phyloP scores from a whole-genome alignment of 2,329 filamentous ascomycete species.

The Grosmannia penicillata region DNA sequence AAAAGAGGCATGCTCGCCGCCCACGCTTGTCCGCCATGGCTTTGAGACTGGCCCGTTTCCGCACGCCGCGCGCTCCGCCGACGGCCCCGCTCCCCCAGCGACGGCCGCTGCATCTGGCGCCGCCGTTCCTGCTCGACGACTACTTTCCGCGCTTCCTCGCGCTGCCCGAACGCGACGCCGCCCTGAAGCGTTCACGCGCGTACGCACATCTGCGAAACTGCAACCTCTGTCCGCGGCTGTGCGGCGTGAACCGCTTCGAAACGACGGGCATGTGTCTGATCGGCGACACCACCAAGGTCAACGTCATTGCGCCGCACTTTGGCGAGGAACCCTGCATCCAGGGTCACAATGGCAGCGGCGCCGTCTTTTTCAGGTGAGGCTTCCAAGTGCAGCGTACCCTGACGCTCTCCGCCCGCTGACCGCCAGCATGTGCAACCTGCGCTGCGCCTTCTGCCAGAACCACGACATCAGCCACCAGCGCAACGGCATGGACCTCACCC shows the following conservation, averaged over 20 bases:
- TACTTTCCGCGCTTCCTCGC: constrained; percentile 61
- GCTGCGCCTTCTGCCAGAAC: constrained; percentile 70
- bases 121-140: constrained; percentile 56
- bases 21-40: too few relatives aligned
- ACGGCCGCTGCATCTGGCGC: constrained; percentile 34
- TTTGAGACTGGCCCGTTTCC: too few relatives aligned
- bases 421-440: constrained; percentile 39
- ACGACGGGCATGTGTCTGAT: constrained; percentile 67
- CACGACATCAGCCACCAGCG: constrained; percentile 69
- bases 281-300: constrained; percentile 62
- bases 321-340: constrained; percentile 77
- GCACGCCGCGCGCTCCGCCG: too few relatives aligned
- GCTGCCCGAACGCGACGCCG: constrained; percentile 50
- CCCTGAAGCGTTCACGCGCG: constrained; percentile 58
- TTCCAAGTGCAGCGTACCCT: neutral
- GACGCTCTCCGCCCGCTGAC: neutral
- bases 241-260: constrained; percentile 69
- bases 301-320: constrained; percentile 75
- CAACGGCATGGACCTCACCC: constrained; percentile 67
- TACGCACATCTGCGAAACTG: constrained; percentile 65
- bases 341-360: constrained; percentile 64
- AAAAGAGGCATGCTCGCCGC: too few relatives aligned
- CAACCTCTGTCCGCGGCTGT: constrained; percentile 66
- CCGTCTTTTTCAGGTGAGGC: constrained; percentile 66
- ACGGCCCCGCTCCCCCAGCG: neutral